Conservation (phyloP, 768 basidiomycete species). For the Kwoniella sp. region DNA sequence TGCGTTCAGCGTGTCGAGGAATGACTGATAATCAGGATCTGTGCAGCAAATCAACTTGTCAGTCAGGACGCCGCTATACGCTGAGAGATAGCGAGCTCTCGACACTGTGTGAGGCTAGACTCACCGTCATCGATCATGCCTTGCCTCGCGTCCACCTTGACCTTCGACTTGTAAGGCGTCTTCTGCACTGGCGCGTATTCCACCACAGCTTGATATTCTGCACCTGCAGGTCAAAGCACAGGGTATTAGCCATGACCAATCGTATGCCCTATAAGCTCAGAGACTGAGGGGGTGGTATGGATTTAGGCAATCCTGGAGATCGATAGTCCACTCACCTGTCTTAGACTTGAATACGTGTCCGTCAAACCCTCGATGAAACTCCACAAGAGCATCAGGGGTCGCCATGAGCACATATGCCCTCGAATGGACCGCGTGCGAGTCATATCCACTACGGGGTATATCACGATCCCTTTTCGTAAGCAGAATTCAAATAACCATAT, state of each 20-base stretch:
- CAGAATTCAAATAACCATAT: too few species aligned
- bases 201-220: conserved; percentile 82
- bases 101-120: conserved; percentile 18
- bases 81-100: too few species aligned
- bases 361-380: conserved; percentile 81
- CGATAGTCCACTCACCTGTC: conserved; percentile 65
- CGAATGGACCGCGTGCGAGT: conserved; percentile 81
- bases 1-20: conserved; percentile 71
- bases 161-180: conserved; percentile 62
- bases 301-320: too few species aligned
- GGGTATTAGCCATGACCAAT: neutral
- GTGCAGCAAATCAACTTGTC: neutral
- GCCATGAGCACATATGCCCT: conserved; percentile 92
- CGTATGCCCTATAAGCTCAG: too few species aligned
- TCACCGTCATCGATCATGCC: conserved; percentile 88
- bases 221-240: conserved; percentile 62
- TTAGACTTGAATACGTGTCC: conserved; percentile 91
- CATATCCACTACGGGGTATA: conserved; percentile 64
- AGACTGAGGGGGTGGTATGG: too few species aligned
- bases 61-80: neutral
- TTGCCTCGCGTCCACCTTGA: conserved; percentile 74
- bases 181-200: conserved; percentile 95
- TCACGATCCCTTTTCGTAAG: too few species aligned
- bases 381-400: conserved; percentile 68
- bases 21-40: conserved; percentile 60